Conservation (phyloP, 2,329 filamentous ascomycete species). For the Xylaria sp. region DNA sequence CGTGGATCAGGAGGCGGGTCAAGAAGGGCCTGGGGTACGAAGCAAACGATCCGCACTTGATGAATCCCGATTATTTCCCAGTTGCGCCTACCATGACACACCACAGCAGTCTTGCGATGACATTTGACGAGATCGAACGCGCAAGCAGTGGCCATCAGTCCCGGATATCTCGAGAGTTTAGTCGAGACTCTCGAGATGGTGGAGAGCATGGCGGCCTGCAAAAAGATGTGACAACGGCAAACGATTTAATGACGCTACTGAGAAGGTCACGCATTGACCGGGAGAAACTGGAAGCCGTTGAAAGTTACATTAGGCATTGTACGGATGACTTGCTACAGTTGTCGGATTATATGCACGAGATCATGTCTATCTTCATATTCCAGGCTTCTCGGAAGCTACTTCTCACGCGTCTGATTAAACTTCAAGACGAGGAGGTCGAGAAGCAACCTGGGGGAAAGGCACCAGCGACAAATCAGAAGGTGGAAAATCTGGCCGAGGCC, state of each 20-base stretch:
- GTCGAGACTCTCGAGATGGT: slow-evolving; percentile 37
- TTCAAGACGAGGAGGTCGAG: slow-evolving; percentile 52
- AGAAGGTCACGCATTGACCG: slow-evolving; percentile 78
- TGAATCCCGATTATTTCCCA: slow-evolving; percentile 79
- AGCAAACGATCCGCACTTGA: slow-evolving; percentile 61
- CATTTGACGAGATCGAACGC: slow-evolving; percentile 41
- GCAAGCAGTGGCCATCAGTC: slow-evolving; percentile 24
- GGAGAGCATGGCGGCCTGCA: slow-evolving; percentile 43
- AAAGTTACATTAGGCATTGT: slow-evolving; percentile 78
- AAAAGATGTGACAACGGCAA: slow-evolving; percentile 62
- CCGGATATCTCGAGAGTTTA: slow-evolving; percentile 38
- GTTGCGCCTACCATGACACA: slow-evolving; percentile 60
- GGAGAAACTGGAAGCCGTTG: slow-evolving; percentile 84
- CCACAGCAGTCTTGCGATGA: slow-evolving; percentile 45
- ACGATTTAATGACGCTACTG: slow-evolving; percentile 69
- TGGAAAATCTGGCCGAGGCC: slow-evolving; percentile 72
- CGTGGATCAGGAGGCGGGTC: slow-evolving; percentile 82
- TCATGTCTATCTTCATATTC: slow-evolving; percentile 87
- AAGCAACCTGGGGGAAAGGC: slow-evolving; percentile 39
- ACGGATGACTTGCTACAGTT: slow-evolving; percentile 77
- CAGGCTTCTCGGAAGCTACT: slow-evolving; percentile 83
- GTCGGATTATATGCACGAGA: slow-evolving; percentile 75
- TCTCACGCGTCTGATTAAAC: slow-evolving; percentile 68
- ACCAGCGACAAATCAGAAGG: slow-evolving; percentile 45
- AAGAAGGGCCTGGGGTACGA: slow-evolving; percentile 57